Percentiles rank a stretch among this genome's conserved stretches.
phyloP scores from a whole-genome alignment of 2,329 filamentous ascomycete species.

The Epichloe scottii region DNA sequence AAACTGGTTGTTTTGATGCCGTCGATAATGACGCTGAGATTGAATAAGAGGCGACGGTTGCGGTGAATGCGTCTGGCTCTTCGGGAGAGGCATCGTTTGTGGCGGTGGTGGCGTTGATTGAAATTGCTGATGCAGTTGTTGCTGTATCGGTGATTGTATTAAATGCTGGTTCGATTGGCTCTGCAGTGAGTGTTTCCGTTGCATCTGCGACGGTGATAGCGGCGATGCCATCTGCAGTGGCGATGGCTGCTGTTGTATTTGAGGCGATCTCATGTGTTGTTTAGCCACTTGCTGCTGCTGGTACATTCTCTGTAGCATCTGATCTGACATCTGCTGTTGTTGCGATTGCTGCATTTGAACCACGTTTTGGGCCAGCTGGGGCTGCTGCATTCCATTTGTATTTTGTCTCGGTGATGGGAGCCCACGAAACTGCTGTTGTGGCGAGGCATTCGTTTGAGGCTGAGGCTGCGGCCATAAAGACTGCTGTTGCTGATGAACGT shows the following conservation, averaged over 20 bases:
- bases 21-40: conserved; percentile 2
- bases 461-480: conserved; percentile 8
- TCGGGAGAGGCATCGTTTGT: conserved; percentile 4
- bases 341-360: conserved; percentile 7
- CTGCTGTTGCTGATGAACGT: conserved; percentile 3
- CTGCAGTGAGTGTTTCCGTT: conserved; percentile 8
- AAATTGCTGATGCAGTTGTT: conserved; percentile 18
- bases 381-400: conserved; percentile 2
- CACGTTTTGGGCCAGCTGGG: conserved; percentile 4
- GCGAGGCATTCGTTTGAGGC: conserved; percentile 9
- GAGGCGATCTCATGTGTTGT: conserved; percentile 7
- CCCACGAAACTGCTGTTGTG: conserved; percentile 5
- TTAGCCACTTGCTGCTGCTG: conserved; percentile 9
- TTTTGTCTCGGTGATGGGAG: conserved; percentile 5
- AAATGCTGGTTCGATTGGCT: conserved; percentile 5
- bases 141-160: conserved; percentile 7
- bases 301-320: conserved; percentile 7
- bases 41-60: conserved; percentile 8
- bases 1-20: background rate
- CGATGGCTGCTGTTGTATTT: conserved; percentile 11
- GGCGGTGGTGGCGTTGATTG: conserved; percentile 8
- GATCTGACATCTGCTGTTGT: conserved; percentile 5
- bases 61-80: conserved; percentile 17
- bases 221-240: conserved; percentile 7
- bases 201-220: conserved; percentile 8